Percentiles rank a stretch among this genome's conserved stretches.
These are phyloP conservation scores for Rhynchospora tenuis DNA, from an alignment of 176 grass and related monocot species.

Conservation along the genomic window DNA sequence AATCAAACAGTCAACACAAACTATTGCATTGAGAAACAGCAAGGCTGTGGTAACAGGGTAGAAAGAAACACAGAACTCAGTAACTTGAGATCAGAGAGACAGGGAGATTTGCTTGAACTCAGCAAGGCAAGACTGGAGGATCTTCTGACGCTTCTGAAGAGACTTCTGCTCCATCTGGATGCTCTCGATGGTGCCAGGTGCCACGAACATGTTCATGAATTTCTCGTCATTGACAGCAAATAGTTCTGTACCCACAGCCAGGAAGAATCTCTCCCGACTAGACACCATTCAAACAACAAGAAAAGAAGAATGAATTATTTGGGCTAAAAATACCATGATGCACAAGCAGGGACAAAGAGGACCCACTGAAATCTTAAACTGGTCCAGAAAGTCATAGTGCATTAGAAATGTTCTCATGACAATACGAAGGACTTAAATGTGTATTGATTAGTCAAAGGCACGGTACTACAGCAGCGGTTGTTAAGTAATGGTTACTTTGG, in stretches of 20 bases:
- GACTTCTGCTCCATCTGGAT: slow-evolving; percentile 73
- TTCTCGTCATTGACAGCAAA: slow-evolving; percentile 86
- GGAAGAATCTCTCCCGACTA: slow-evolving; percentile 77
- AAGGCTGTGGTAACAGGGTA: neutral
- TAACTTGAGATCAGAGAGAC: slow-evolving; percentile 33
- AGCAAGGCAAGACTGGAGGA: slow-evolving; percentile 66
- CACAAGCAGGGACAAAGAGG: slow-evolving; percentile 9
- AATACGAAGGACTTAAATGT: neutral
- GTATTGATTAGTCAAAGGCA: neutral
- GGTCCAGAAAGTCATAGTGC: neutral
- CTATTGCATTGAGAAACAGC: neutral
- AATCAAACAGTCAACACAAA: neutral
- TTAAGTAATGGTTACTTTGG: neutral
- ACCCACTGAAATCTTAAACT: neutral
- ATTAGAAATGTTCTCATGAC: neutral
- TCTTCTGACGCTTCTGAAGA: slow-evolving; percentile 88
- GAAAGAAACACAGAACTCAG: slow-evolving; percentile 1
- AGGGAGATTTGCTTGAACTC: slow-evolving; percentile 90
- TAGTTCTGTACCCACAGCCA: slow-evolving; percentile 71
- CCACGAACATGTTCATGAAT: slow-evolving; percentile 98
- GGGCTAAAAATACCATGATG: neutral
- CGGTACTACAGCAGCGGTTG: neutral
- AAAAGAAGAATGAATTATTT: neutral
- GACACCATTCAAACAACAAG: slow-evolving; percentile 16
- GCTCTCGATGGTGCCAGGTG: slow-evolving; percentile 53